Percentiles rank a stretch among this genome's conserved stretches.
Conservation (phyloP, 2,329 filamentous ascomycete genomes). For the Aspergillus ochraceoroseus region DNA sequence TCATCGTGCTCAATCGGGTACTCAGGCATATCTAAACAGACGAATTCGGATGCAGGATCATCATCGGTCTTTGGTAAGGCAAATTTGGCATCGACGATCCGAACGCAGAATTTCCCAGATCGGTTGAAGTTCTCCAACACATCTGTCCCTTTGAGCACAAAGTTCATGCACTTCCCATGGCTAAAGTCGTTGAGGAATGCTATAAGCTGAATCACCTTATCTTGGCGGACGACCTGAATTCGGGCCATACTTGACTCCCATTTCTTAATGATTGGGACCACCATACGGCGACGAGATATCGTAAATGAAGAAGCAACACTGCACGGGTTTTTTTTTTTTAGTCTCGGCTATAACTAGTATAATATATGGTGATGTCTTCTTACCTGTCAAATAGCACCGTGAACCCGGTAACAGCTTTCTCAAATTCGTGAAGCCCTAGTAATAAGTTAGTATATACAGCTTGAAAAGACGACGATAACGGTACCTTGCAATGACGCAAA, state of each 20-base stretch:
- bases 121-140: conserved; percentile 66
- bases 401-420: conserved; percentile 74
- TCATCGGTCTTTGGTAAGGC: conserved; percentile 61
- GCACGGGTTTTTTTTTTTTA: not conserved
- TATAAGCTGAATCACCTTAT: conserved; percentile 69
- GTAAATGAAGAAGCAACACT: conserved; percentile 67
- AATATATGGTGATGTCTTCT: no score
- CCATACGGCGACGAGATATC: conserved; percentile 79
- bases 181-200: conserved; percentile 86
- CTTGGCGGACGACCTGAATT: conserved; percentile 72
- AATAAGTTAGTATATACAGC: conserved; percentile 12
- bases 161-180: conserved; percentile 84
- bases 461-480: not conserved
- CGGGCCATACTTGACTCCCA: conserved; percentile 80
- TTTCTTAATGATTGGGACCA: conserved; percentile 89
- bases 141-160: conserved; percentile 77
- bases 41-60: conserved; percentile 61
- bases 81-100: conserved; percentile 86
- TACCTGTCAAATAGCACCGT: conserved; percentile 65
- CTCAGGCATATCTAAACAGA: conserved; percentile 81
- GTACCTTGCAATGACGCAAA: conserved; percentile 55
- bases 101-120: conserved; percentile 64
- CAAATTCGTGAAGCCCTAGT: conserved; percentile 69
- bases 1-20: conserved; percentile 91
- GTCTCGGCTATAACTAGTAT: no score